Conservation (phyloP, 805 yeast genomes). For the Kuraishia ogatae region DNA sequence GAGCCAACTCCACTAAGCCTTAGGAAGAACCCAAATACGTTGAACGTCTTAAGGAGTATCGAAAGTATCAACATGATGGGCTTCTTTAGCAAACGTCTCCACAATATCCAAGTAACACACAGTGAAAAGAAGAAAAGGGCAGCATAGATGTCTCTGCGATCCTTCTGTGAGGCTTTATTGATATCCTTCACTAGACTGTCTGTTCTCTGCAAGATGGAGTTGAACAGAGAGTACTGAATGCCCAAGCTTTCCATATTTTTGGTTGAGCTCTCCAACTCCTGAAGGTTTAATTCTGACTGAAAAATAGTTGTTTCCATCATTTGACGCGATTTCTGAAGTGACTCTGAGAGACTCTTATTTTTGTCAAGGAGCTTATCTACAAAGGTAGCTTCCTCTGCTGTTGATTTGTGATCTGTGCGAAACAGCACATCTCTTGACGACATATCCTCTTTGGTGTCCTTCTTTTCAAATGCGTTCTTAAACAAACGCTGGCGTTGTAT, state of each 20-base stretch:
- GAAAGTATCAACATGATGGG: slow-evolving; percentile 38
- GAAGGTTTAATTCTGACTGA: slow-evolving; percentile 42
- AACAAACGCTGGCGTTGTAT: neutral
- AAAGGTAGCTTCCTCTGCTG: neutral
- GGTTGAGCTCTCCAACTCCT: slow-evolving; percentile 38
- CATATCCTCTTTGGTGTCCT: neutral
- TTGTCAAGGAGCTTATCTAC: slow-evolving; percentile 28
- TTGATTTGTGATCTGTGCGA: neutral
- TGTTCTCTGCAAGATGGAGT: slow-evolving; percentile 30
- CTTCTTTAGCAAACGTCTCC: slow-evolving; percentile 35
- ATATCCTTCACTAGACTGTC: slow-evolving; percentile 39
- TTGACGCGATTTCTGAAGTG: slow-evolving; percentile 38
- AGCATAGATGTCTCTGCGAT: slow-evolving; percentile 38
- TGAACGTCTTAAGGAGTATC: slow-evolving; percentile 32
- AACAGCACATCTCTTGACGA: neutral
- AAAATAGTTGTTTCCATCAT: slow-evolving; percentile 39
- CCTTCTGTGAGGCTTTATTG: slow-evolving; percentile 41
- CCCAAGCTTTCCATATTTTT: slow-evolving; percentile 30
- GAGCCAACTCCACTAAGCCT: neutral
- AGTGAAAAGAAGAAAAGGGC: slow-evolving; percentile 35
- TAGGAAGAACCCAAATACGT: slow-evolving; percentile 1
- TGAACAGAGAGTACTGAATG: slow-evolving; percentile 31
- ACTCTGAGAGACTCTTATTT: slow-evolving; percentile 36
- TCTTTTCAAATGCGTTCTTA: neutral
- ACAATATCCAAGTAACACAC: slow-evolving; percentile 40